Evolutionary conservation across 2,329 filamentous ascomycete species (phyloP), one percentile per base, ranked within the genome.

Genomic region (Chaetoscypha palmicola): DNA sequence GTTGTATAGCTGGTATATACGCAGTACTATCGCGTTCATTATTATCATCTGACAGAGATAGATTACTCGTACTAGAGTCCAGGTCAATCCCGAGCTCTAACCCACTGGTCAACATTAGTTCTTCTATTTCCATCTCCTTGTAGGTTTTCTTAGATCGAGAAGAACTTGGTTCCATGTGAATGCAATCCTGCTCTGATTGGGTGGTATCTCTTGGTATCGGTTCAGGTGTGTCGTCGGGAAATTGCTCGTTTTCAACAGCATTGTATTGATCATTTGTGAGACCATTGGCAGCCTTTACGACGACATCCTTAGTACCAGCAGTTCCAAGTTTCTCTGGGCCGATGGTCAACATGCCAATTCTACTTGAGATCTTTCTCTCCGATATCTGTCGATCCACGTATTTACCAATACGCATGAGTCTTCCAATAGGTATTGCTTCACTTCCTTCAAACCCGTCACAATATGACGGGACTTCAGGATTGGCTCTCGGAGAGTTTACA

Each of bases 361-460:
- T 17, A 9, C 3, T 16, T 17, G 10, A 10, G 17, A 34, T 19
- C 16, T 4, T 17, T 9, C 12, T 9, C 4, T 4, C n/a, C 14
- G 12, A 4, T 16, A 10, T 17, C 19, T 16, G n/a, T 34, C n/a
- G 32, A 9, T 19, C n/a, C 14, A 10, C 19, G n/a, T 9, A 9
- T 16, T 16, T 16, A 16, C 30, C 32, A 9, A 48, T n/a, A 12
- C 44, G 48, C 56, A 59, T 59, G 20, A 33, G 42, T 19, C 35
- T 28, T 2, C 54, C 57, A n/a, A 46, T 58, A 3, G 53, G 51
- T 10, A 45, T 20, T 12, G 47, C 50, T 43, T 60, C 58, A 14
- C 46, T 43, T 7, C 53, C 56, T 24, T 54, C 47, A 42, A 60
- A 60, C 0, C 58, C 58, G 39, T 60, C 58, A 1, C 52, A 55